phyloP scores from a whole-genome alignment of 2,329 filamentous ascomycete species.

The Colletotrichum chrysophilum region DNA sequence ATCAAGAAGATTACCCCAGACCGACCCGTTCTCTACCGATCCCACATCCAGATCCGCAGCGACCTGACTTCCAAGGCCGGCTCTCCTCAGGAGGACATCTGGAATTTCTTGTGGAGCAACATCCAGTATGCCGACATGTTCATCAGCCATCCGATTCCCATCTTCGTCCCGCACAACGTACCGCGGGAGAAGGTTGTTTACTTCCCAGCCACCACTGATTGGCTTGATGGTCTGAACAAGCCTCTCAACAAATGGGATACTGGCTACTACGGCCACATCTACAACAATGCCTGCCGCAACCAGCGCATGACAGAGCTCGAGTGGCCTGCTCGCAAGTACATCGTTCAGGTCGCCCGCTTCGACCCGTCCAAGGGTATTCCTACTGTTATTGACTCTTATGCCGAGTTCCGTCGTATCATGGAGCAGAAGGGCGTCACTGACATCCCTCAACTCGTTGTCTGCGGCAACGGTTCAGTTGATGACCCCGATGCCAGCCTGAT shows the following conservation, averaged over 20 bases:
- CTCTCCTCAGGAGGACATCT: conserved; percentile 74
- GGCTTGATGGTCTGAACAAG: conserved; percentile 85
- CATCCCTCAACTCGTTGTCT: conserved; percentile 75
- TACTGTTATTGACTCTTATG: conserved; percentile 78
- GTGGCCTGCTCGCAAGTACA: conserved; percentile 70
- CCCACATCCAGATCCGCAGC: conserved; percentile 82
- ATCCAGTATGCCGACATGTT: conserved; percentile 78
- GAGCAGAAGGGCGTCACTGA: conserved; percentile 56
- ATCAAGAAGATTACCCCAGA: conserved; percentile 74
- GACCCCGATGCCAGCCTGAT: conserved; percentile 78
- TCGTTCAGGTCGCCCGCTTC: conserved; percentile 82
- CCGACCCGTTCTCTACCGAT: conserved; percentile 81
- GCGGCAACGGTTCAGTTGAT: conserved; percentile 81
- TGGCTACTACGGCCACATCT: conserved; percentile 77
- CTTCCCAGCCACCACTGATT: conserved; percentile 82
- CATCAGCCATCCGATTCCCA: conserved; percentile 79
- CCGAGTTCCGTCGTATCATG: conserved; percentile 69
- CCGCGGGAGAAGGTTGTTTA: conserved; percentile 72
- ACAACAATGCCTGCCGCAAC: conserved; percentile 66
- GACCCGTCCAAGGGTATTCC: conserved; percentile 85
- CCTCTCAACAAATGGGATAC: conserved; percentile 71
- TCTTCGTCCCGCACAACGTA: conserved; percentile 75
- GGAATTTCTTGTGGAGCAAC: conserved; percentile 76
- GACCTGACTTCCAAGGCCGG: conserved; percentile 70
- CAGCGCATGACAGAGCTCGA: conserved; percentile 65